Base-by-base conservation (phyloP, 2,329 filamentous ascomycete genomes). In the Phyllosticta paracitricarpa region DNA sequence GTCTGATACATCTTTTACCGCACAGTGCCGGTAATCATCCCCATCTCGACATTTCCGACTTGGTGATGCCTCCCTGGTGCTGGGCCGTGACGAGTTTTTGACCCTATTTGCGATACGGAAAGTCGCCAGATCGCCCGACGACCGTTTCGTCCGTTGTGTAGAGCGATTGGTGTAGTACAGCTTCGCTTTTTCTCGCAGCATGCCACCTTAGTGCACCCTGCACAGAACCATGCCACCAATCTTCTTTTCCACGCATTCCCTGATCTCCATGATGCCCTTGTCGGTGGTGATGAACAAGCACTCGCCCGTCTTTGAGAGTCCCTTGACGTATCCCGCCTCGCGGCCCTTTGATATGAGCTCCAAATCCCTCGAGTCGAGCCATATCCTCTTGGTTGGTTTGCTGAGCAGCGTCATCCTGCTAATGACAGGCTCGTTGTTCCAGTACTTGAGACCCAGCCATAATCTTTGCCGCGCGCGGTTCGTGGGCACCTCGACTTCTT, bases 361-460 rank as follows among this genome's bases (percentile, higher is more conserved):
- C 63, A 97, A 74, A 55, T 86, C 82, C 17, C 76, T 64, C 25
- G 87, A 79, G 57, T 84, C 80, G 64, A 90, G 79, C 67, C 82
- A 88, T 71, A 95, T 82, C 67, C 84, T 76, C 65, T 90, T 82
- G 68, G 84, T 92, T 9, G 91, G 88, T 74, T 87, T 93, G 69
- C 83, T 88, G 63, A 96, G 79, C 70, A 88, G 73, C 56, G 75
- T 73, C 69, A 93, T 81, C 65, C 84, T 81, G 64, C 79, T 80
- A 66, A 97, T 76, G 24, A 96, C 91, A 5, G 92, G 90, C 73
- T 86, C 81, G 70, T 88, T 88, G 67, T 91, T 85, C 84, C 84
- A 89, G 82, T 96, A 96, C 78, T 96, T 96, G 69, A 96, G 78
- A 1, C 91, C 91, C 12, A 97, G 76, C 92, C 92, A 97, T 66